Evolutionary conservation across 2,329 filamentous ascomycete genomes (phyloP).

Genomic region (Cercospora sp.): DNA sequence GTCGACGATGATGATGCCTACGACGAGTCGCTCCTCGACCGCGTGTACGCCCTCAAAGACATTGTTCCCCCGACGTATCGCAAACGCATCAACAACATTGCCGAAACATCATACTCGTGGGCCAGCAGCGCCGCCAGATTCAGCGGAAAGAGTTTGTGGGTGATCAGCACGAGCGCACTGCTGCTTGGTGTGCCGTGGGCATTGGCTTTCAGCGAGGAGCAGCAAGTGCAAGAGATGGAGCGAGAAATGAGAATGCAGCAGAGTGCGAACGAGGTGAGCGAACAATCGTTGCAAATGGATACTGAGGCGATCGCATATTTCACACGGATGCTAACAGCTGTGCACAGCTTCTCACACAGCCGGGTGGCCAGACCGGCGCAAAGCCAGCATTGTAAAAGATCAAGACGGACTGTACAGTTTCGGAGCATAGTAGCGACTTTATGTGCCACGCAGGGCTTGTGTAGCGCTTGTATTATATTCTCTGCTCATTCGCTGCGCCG

Average conservation of each 20-base stretch:
- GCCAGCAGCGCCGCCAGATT: conserved; percentile 65
- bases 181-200: conserved; percentile 91
- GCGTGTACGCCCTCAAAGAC: conserved; percentile 47
- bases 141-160: conserved; percentile 84
- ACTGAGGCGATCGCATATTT: neutral
- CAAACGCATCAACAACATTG: conserved; percentile 44
- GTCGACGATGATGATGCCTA: conserved; percentile 65
- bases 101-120: conserved; percentile 56
- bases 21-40: conserved; percentile 47
- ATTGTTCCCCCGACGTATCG: conserved; percentile 48
- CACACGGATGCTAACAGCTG: conserved; percentile 17
- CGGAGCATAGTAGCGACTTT: conserved; percentile 9
- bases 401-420: conserved; percentile 13
- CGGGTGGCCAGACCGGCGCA: conserved; percentile 24
- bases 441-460: conserved; percentile 14
- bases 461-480: conserved; percentile 31
- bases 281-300: neutral
- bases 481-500: conserved; percentile 19
- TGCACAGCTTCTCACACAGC: conserved; percentile 31
- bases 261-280: conserved; percentile 73
- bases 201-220: conserved; percentile 89
- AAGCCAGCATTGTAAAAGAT: conserved; percentile 30
- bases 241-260: conserved; percentile 95
- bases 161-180: conserved; percentile 84
- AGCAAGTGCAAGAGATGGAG: conserved; percentile 97